Evolutionary conservation across 768 basidiomycete species (phyloP).

Genomic region (Mycena chlorophos): DNA sequence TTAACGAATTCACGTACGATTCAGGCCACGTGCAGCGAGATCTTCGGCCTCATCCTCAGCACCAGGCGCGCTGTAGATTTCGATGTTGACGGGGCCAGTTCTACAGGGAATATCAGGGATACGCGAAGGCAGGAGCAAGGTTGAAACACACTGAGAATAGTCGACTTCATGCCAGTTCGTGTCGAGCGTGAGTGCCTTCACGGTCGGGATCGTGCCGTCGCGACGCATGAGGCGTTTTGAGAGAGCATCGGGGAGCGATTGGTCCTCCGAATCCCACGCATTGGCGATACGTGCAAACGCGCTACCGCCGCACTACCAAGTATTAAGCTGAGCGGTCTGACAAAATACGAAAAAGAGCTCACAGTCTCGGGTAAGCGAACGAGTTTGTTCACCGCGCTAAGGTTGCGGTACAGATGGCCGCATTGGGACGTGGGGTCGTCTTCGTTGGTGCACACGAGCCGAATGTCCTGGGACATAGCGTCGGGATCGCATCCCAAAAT

Average conservation of each 20-base stretch:
- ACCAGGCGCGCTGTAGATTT: not conserved
- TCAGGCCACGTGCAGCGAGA: not conserved
- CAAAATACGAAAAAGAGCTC: slow-evolving; percentile 4
- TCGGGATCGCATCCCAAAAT: slow-evolving; percentile 22
- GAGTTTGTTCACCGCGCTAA: slow-evolving; percentile 36
- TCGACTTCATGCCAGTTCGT: slow-evolving; percentile 24
- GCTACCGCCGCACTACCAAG: slow-evolving; percentile 23
- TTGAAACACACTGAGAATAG: slow-evolving; percentile 11
- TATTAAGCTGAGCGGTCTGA: not conserved
- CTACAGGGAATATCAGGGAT: not conserved
- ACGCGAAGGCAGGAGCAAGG: not conserved
- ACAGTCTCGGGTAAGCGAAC: slow-evolving; percentile 39
- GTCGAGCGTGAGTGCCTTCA: slow-evolving; percentile 22
- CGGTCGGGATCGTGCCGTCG: slow-evolving; percentile 12
- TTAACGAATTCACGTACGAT: not conserved
- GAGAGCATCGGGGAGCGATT: slow-evolving; percentile 21
- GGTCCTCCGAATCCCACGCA: slow-evolving; percentile 23
- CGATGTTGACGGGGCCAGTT: not conserved
- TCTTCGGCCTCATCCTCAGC: not conserved
- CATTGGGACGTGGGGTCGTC: slow-evolving; percentile 16
- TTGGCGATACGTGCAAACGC: slow-evolving; percentile 25
- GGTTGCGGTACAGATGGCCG: slow-evolving; percentile 21
- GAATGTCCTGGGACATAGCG: slow-evolving; percentile 16
- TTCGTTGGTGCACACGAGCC: slow-evolving; percentile 17
- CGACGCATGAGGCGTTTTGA: slow-evolving; percentile 14